These are phyloP conservation scores for Fusarium sp. DNA, from an alignment of 2,329 filamentous ascomycete genomes.

Conservation along the genomic window DNA sequence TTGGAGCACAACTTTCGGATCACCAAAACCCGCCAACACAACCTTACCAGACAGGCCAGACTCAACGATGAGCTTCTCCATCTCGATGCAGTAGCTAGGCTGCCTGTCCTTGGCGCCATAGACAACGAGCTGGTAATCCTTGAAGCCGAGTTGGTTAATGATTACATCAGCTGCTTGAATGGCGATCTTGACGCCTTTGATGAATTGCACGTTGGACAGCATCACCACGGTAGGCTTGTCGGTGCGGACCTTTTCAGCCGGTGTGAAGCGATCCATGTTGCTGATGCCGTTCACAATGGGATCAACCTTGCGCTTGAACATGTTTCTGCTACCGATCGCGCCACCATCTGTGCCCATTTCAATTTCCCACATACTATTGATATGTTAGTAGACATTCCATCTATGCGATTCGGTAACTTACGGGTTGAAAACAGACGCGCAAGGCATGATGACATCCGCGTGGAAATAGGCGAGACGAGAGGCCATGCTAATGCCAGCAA, in stretches of 20 bases:
- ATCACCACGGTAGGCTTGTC: slow-evolving; percentile 36
- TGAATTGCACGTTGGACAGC: slow-evolving; percentile 39
- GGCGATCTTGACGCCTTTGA: slow-evolving; percentile 38
- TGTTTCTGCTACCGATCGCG: slow-evolving; percentile 22
- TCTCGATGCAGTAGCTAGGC: slow-evolving; percentile 34
- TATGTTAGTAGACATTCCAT: background rate
- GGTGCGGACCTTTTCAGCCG: slow-evolving; percentile 35
- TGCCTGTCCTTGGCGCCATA: slow-evolving; percentile 39
- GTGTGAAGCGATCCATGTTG: slow-evolving; percentile 34
- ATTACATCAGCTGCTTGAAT: slow-evolving; percentile 38
- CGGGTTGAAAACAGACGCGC: slow-evolving; percentile 39
- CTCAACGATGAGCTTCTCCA: slow-evolving; percentile 38
- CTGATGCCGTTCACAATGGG: slow-evolving; percentile 40
- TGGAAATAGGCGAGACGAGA: slow-evolving; percentile 39
- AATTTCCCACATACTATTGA: slow-evolving; percentile 32
- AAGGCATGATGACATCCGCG: slow-evolving; percentile 39
- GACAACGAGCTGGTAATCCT: slow-evolving; percentile 34
- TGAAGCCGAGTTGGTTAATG: slow-evolving; percentile 32
- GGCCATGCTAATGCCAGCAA: slow-evolving; percentile 33
- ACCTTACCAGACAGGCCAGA: slow-evolving; percentile 21
- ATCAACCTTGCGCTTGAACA: slow-evolving; percentile 35
- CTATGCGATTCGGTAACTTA: background rate
- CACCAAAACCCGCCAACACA: slow-evolving; percentile 33
- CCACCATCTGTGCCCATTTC: slow-evolving; percentile 37
- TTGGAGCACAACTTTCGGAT: slow-evolving; percentile 34